A percentile compares a stretch with the other conserved stretches of the same genome.
phyloP scores from a whole-genome alignment of 1,139 yeast species.

The Geotrichum siamense region DNA sequence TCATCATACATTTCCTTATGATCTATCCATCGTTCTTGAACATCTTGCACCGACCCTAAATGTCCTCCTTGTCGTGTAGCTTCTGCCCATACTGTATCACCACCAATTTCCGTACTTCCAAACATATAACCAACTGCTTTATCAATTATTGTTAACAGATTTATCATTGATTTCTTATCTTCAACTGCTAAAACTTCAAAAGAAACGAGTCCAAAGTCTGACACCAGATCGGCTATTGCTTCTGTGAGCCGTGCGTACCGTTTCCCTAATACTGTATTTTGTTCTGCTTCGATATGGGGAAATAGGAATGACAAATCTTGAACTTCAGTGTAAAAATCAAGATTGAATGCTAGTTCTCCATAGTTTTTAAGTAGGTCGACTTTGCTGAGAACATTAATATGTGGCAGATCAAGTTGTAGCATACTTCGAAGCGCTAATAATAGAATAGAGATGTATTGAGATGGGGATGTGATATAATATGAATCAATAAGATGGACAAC shows the following conservation, averaged over 20 bases:
- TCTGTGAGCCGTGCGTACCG: conserved; percentile 65
- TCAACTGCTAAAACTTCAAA: conserved; percentile 89
- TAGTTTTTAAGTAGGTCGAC: conserved; percentile 73
- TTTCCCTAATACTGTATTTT: conserved; percentile 51
- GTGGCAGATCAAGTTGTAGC: conserved; percentile 90
- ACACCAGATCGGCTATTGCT: conserved; percentile 73
- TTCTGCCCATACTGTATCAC: conserved; percentile 94
- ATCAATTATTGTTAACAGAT: conserved; percentile 67
- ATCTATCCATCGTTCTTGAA: conserved; percentile 95
- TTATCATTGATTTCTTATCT: conserved; percentile 86
- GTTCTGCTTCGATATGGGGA: conserved; percentile 67
- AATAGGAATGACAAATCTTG: conserved; percentile 67
- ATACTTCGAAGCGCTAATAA: conserved; percentile 79
- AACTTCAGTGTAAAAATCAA: conserved; percentile 87
- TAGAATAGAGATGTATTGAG: conserved; percentile 82
- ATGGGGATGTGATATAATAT: conserved; percentile 75
- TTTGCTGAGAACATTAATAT: conserved; percentile 83
- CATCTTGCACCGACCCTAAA: conserved; percentile 51
- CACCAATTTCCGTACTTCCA: conserved; percentile 89
- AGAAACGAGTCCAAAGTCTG: conserved; percentile 79
- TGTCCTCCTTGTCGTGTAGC: conserved; percentile 76
- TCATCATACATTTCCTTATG: conserved; percentile 69
- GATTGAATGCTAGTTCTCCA: conserved; percentile 52
- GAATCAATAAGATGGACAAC: conserved; percentile 86
- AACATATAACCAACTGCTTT: conserved; percentile 90